Evolutionary conservation across 2,329 filamentous ascomycete species (phyloP).

Genomic region (Zopfia rhizophila): DNA sequence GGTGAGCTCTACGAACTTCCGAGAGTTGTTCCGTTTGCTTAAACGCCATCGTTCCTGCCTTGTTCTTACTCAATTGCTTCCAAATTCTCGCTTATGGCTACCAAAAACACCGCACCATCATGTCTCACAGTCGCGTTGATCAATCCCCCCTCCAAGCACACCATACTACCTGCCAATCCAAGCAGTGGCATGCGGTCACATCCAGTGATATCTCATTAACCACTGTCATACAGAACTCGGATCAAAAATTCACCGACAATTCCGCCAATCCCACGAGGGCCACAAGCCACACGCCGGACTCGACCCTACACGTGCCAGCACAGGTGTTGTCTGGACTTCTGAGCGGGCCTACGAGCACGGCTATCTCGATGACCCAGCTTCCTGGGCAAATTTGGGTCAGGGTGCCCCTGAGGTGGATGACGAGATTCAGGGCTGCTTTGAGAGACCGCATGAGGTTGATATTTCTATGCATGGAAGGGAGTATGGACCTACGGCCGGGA

Average conservation of each 20-base stretch:
- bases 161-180: too few species aligned
- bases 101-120: too few species aligned
- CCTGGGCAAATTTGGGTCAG: constrained; percentile 94
- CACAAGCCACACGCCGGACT: constrained; percentile 91
- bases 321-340: constrained; percentile 93
- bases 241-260: constrained; percentile 88
- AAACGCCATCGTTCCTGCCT: too few species aligned
- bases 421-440: constrained; percentile 89
- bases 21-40: too few species aligned
- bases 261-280: constrained; percentile 89
- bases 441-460: constrained; percentile 80
- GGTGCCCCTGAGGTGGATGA: constrained; percentile 94
- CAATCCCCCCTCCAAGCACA: too few species aligned
- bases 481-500: constrained; percentile 92
- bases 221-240: constrained; percentile 69
- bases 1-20: too few species aligned
- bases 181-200: too few species aligned
- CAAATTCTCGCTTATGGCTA: too few species aligned
- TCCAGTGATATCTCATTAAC: constrained; percentile 4
- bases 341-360: constrained; percentile 90
- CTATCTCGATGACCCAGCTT: constrained; percentile 80
- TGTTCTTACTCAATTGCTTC: too few species aligned
- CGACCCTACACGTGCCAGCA: constrained; percentile 86
- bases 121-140: too few species aligned
- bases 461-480: constrained; percentile 82